These are phyloP conservation scores for Scedosporium boydii DNA, from an alignment of 2,329 filamentous ascomycete genomes.

Conservation along the genomic window DNA sequence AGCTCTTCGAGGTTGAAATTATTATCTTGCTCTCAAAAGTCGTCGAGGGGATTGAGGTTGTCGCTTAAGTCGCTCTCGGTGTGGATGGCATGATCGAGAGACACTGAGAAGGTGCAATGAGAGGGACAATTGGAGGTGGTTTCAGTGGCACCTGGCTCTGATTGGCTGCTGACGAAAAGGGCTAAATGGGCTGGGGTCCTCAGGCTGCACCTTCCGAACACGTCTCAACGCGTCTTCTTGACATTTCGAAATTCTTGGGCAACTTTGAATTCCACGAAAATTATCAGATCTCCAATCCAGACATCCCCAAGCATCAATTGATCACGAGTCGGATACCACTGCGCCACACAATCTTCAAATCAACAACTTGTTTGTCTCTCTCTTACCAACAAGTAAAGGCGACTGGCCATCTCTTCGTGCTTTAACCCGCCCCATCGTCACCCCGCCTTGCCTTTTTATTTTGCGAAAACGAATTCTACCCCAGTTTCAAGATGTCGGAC, in stretches of 20 bases:
- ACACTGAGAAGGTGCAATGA: not conserved
- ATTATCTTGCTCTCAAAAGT: too few relatives aligned
- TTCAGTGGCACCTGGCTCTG: not conserved
- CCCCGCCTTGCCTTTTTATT: not conserved
- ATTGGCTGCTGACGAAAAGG: not conserved
- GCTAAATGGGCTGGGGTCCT: not conserved
- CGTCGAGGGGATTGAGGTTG: too few relatives aligned
- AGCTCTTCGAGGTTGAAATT: too few relatives aligned
- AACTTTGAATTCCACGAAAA: too few relatives aligned
- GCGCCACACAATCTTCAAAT: too few relatives aligned
- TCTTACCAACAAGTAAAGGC: too few relatives aligned
- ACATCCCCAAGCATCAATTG: not conserved
- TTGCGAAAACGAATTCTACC: not conserved
- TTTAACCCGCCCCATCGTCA: not conserved
- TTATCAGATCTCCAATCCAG: too few relatives aligned
- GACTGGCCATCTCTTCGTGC: too few relatives aligned
- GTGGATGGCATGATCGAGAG: too few relatives aligned
- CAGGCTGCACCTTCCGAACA: not conserved
- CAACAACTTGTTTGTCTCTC: too few relatives aligned
- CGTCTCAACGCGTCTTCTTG: not conserved
- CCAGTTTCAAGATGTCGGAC: conserved; percentile 40
- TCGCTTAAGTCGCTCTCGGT: too few relatives aligned
- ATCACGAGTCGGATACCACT: too few relatives aligned
- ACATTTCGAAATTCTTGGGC: not conserved
- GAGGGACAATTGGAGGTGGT: not conserved